Conservation (phyloP, 202 grass and related monocot species). For the Saccharum hybrid region DNA sequence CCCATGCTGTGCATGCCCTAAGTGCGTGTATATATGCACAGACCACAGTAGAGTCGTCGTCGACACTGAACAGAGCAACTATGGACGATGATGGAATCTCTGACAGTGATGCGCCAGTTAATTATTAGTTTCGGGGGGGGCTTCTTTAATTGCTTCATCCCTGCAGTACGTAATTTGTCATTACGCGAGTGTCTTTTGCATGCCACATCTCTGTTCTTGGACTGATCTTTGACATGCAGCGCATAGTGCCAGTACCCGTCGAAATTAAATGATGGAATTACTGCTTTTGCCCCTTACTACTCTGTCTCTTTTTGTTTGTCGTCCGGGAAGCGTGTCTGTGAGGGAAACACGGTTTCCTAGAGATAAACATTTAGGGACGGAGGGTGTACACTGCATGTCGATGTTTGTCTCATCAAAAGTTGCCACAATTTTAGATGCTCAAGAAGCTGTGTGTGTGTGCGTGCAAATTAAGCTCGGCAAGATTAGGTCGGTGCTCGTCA, state of each 20-base stretch:
- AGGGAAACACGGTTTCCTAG: too few species aligned
- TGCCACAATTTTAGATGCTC: background rate
- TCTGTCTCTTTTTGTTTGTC: too few species aligned
- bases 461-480: background rate
- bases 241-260: background rate
- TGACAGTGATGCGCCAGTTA: background rate
- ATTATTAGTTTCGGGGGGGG: conserved; percentile 15
- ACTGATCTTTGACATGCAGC: background rate
- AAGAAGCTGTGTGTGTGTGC: background rate
- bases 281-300: background rate
- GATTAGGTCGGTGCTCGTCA: conserved; percentile 4
- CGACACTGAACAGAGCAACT: too few species aligned
- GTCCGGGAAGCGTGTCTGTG: too few species aligned
- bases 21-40: too few species aligned
- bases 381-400: too few species aligned
- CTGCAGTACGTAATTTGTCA: conserved; percentile 34
- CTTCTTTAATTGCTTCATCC: conserved; percentile 47
- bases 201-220: background rate
- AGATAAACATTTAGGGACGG: too few species aligned
- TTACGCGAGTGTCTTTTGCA: conserved; percentile 5
- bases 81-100: too few species aligned
- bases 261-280: background rate
- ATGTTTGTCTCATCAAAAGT: conserved; percentile 13
- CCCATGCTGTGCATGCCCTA: too few species aligned
- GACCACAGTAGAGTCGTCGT: too few species aligned